A percentile compares a stretch with the other conserved stretches of the same genome.
These are phyloP conservation scores for Kwoniella botswanensis DNA, from an alignment of 768 basidiomycete species.

Conservation along the genomic window DNA sequence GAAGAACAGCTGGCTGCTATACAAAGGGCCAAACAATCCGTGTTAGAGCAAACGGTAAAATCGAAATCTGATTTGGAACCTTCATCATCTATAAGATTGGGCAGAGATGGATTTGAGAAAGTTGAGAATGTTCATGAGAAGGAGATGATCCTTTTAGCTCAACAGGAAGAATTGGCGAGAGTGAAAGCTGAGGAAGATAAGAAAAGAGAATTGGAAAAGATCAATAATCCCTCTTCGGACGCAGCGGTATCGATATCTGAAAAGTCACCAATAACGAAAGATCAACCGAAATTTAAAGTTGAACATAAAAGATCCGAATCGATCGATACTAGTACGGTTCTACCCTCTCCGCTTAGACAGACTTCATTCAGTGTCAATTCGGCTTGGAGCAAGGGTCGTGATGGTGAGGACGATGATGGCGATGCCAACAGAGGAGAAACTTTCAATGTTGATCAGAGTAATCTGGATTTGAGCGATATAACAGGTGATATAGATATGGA, in stretches of 20 bases:
- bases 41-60: conserved; percentile 42
- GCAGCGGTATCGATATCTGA: neutral
- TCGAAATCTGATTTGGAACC: conserved; percentile 26
- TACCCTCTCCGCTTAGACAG: conserved; percentile 15
- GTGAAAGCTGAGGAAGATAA: conserved; percentile 16
- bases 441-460: conserved; percentile 29
- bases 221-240: conserved; percentile 6
- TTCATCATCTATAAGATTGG: conserved; percentile 33
- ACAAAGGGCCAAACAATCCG: conserved; percentile 34
- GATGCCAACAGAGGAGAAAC: neutral
- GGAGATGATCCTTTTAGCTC: conserved; percentile 28
- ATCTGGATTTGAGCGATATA: conserved; percentile 50
- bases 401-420: conserved; percentile 11
- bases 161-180: conserved; percentile 27
- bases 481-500: conserved; percentile 18
- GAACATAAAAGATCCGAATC: conserved; percentile 18
- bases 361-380: conserved; percentile 34
- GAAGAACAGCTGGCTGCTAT: conserved; percentile 46
- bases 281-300: conserved; percentile 7
- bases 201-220: conserved; percentile 8
- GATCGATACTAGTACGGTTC: conserved; percentile 1
- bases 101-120: conserved; percentile 48
- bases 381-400: conserved; percentile 36
- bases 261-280: conserved; percentile 13
- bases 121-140: conserved; percentile 39